Evolutionary conservation across 169 alveolate genomes (phyloP).

Genomic region (Cytauxzoon felis): DNA sequence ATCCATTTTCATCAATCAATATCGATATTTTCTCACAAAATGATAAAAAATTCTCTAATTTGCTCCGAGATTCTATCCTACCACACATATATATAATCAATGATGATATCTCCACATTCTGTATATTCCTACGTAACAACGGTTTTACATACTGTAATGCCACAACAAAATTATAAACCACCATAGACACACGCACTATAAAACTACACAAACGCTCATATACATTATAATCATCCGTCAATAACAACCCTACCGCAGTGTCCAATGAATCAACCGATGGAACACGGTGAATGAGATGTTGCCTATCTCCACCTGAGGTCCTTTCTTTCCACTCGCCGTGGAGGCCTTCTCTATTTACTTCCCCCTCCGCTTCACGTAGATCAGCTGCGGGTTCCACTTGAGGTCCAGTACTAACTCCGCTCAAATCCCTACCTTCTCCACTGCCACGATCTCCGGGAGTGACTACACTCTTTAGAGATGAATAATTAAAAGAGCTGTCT

Average conservation of each 20-base stretch:
- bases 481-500: too few species aligned
- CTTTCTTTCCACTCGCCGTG: not conserved
- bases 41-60: constrained; percentile 46
- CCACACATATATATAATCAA: constrained; percentile 28
- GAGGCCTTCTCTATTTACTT: not conserved
- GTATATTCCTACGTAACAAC: constrained; percentile 7
- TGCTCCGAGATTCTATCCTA: constrained; percentile 22
- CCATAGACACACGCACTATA: constrained; percentile 32
- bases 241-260: not conserved
- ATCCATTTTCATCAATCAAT: constrained; percentile 30
- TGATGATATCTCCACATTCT: constrained; percentile 35
- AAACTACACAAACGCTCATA: not conserved
- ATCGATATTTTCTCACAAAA: constrained; percentile 46
- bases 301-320: not conserved
- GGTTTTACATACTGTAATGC: constrained; percentile 30
- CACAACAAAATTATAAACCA: constrained; percentile 15
- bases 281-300: not conserved
- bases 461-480: too few species aligned
- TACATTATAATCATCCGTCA: not conserved
- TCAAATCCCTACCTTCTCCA: too few species aligned
- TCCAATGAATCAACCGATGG: not conserved
- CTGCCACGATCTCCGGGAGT: too few species aligned
- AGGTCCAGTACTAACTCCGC: too few species aligned
- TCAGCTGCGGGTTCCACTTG: not conserved
- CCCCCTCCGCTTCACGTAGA: not conserved